Conservation (phyloP, 2,329 filamentous ascomycete genomes). For the Colletotrichum lini region DNA sequence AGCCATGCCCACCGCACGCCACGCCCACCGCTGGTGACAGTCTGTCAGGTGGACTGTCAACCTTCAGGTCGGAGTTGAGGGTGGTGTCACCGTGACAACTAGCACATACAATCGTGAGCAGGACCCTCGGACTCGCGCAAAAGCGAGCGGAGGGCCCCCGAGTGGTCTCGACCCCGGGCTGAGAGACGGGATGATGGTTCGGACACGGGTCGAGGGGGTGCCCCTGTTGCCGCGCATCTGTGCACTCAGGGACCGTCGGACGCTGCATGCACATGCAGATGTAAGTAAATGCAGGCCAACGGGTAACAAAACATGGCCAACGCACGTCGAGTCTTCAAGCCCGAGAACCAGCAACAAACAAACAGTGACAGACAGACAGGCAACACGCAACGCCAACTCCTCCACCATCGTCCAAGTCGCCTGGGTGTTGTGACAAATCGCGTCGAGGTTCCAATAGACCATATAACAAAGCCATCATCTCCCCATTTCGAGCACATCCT, state of each 20-base stretch:
- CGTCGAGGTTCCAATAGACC: background rate
- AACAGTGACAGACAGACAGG: no score
- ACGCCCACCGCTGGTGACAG: conserved; percentile 32
- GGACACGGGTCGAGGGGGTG: conserved; percentile 13
- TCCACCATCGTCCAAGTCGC: background rate
- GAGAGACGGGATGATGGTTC: conserved; percentile 17
- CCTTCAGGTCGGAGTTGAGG: conserved; percentile 6
- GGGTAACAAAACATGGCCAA: no score
- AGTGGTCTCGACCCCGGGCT: background rate
- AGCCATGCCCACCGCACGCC: conserved; percentile 15
- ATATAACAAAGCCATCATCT: background rate
- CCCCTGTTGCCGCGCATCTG: conserved; percentile 14
- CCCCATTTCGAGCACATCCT: conserved; percentile 14
- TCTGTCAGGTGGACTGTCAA: conserved; percentile 30
- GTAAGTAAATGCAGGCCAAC: background rate
- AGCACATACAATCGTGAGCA: background rate
- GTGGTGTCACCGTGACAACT: conserved; percentile 28
- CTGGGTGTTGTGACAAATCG: background rate
- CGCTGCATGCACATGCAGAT: conserved; percentile 16
- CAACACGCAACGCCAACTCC: no score
- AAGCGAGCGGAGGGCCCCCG: background rate
- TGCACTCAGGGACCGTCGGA: conserved; percentile 16
- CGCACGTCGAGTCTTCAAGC: no score
- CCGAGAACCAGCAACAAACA: no score
- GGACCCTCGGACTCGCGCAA: background rate